Percentiles rank a stretch among this genome's conserved stretches.
These are phyloP conservation scores for Nicotiana attenuata DNA, from an alignment of 257 asterid species.

Conservation along the genomic window DNA sequence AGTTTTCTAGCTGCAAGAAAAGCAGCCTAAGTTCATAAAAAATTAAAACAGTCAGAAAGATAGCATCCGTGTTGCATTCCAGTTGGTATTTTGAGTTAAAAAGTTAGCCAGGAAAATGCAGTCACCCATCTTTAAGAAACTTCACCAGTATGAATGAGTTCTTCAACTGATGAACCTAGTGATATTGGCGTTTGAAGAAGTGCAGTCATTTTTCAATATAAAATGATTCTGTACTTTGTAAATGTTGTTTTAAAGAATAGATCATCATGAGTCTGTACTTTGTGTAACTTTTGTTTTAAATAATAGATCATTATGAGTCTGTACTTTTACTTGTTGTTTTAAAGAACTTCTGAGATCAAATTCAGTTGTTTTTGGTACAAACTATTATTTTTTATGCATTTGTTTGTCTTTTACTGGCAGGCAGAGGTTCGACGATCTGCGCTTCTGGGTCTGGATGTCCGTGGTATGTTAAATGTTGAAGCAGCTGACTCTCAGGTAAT, in stretches of 20 bases:
- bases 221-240: background rate
- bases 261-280: background rate
- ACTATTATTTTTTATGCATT: conserved; percentile 6
- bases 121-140: background rate
- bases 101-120: background rate
- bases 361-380: background rate
- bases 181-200: background rate
- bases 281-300: background rate
- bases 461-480: conserved; percentile 44
- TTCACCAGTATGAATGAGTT: background rate
- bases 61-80: background rate
- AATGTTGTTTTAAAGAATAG: background rate
- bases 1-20: background rate
- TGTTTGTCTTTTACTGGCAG: conserved; percentile 26
- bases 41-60: background rate
- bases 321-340: background rate
- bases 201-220: background rate
- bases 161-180: background rate
- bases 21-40: background rate
- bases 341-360: background rate
- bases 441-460: conserved; percentile 49
- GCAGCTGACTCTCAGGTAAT: conserved; percentile 60
- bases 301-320: background rate
- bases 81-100: conserved; percentile 1
- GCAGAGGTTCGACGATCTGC: conserved; percentile 71